phyloP scores from a whole-genome alignment of 805 yeast genomes.

The Brettanomyces sp. region DNA sequence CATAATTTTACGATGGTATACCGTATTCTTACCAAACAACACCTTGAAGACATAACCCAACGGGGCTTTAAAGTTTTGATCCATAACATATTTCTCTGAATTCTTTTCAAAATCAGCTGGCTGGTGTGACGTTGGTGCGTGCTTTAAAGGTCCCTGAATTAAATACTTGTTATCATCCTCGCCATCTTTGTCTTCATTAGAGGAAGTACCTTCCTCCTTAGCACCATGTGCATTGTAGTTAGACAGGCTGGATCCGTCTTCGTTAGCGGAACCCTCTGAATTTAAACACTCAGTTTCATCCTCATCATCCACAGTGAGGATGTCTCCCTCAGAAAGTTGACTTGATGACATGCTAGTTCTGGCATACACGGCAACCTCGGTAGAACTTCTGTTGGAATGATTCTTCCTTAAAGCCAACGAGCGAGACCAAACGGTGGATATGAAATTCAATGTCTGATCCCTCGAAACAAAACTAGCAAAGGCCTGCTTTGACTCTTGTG shows the following conservation, averaged over 20 bases:
- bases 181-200: conserved; percentile 4
- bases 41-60: conserved; percentile 65
- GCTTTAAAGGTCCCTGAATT: conserved; percentile 54
- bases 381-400: too few relatives aligned
- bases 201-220: background rate
- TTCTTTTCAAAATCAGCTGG: conserved; percentile 31
- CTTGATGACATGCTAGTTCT: background rate
- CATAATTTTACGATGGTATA: conserved; percentile 29
- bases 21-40: conserved; percentile 54
- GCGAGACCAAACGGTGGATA: conserved; percentile 62
- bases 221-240: background rate
- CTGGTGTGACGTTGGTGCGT: conserved; percentile 45
- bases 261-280: too few relatives aligned
- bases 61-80: conserved; percentile 53
- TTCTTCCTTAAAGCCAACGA: conserved; percentile 22
- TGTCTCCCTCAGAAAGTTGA: conserved; percentile 21
- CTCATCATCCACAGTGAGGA: conserved; percentile 24
- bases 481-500: conserved; percentile 53
- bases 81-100: conserved; percentile 43
- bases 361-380: background rate
- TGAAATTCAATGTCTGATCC: conserved; percentile 63
- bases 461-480: conserved; percentile 85
- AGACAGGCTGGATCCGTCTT: background rate
- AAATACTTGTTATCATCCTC: conserved; percentile 6
- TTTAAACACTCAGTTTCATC: conserved; percentile 5